Evolutionary conservation across 176 grass and related monocot species (phyloP).

Genomic region (Elymus sibiricus): DNA sequence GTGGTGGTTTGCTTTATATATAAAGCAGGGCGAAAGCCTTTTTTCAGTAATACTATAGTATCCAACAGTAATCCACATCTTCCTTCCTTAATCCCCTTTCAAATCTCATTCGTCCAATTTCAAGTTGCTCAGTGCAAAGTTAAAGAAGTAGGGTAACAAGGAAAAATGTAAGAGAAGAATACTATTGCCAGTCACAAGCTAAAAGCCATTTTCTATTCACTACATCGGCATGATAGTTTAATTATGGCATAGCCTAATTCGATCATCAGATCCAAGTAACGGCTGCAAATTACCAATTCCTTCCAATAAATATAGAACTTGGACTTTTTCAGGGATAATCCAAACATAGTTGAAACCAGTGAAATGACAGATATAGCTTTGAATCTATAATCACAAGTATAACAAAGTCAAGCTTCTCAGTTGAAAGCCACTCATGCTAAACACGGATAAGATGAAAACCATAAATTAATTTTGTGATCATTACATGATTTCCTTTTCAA

Average conservation of each 20-base stretch:
- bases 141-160: neutral
- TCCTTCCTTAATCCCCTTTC: neutral
- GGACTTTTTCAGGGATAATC: neutral
- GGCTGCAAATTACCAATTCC: neutral
- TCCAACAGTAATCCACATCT: neutral
- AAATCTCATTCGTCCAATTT: neutral
- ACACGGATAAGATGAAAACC: neutral
- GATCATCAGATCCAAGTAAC: too few relatives aligned
- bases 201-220: neutral
- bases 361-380: neutral
- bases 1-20: too few relatives aligned
- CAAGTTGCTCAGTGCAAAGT: neutral
- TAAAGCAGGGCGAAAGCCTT: too few relatives aligned
- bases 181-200: neutral
- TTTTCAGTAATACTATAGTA: neutral
- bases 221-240: neutral
- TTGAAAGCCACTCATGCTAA: neutral
- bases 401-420: neutral
- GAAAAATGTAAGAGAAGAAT: neutral
- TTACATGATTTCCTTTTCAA: neutral
- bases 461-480: neutral
- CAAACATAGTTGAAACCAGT: neutral
- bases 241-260: too few relatives aligned
- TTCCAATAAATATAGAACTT: neutral
- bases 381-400: neutral